Evolutionary conservation across 2,329 filamentous ascomycete genomes (phyloP), one percentile per base, ranked within the genome.

Genomic region (Phyllosticta citribraziliensis): DNA sequence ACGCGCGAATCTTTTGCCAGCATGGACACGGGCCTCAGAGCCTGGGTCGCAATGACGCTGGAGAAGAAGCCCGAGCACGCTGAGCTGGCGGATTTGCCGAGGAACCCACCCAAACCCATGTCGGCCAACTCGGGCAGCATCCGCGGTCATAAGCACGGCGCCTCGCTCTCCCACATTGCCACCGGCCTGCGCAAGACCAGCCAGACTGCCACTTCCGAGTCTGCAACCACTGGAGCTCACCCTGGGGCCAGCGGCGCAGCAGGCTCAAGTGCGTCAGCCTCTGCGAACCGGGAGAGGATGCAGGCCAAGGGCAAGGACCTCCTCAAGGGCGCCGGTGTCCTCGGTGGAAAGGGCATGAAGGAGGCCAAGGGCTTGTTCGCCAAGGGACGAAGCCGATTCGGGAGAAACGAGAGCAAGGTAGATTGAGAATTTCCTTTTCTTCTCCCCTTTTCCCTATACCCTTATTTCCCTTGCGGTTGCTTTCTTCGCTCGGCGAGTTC

Each of bases 331-430:
- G 92, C 92, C 60, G 91, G 90, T 58, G 77, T 84, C 19, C 77
- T 88, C 62, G 83, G 86, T 63, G 85, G 85, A 24, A 87, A 87
- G 69, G 85, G 84, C 33, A 82, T 84, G 65, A 91, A 90, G 71
- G 90, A 91, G 62, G 91, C 92, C 56, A 96, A 96, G 78, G 93
- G 92, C 58, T 75, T 97, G 65, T 87, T 97, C 73, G 91, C 88
- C 66, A 96, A 96, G 77, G 90, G 92, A 67, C 93, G 89, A 77
- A 93, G 84, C 76, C 93, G 90, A 75, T 85, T 96, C 69, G 79
- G 79, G 73, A 79, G 82, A 71, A 83, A 83, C 65, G 75, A 75
- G 70, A 89, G 94, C 75, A 95, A 95, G 89, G 89, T 92, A 88
- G 91, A 90, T 86, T 78, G 80, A 82, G 85, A 78, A 87, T 79